Percentiles rank a stretch among this genome's conserved stretches.
Conservation (phyloP, 345 rosid genomes). For the Ceriops decandra region DNA sequence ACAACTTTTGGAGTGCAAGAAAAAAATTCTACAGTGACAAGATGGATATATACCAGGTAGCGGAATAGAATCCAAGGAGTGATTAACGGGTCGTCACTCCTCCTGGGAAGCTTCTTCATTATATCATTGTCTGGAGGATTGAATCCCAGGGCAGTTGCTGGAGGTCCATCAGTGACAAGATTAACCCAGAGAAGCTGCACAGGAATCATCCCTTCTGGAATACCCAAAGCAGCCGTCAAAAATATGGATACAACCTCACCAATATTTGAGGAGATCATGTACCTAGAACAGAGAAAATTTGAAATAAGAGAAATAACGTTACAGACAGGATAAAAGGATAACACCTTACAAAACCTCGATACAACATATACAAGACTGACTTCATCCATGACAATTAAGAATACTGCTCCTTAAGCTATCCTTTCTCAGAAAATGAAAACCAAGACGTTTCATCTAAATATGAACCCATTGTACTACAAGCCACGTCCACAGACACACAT, state of each 20-base stretch:
- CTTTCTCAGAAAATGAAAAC: too few species aligned
- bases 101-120: conserved; percentile 91
- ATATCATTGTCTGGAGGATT: conserved; percentile 92
- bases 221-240: conserved; percentile 95
- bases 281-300: conserved; percentile 42
- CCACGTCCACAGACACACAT: neutral
- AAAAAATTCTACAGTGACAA: too few species aligned
- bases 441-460: too few species aligned
- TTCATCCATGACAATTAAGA: too few species aligned
- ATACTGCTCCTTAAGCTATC: too few species aligned
- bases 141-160: conserved; percentile 97
- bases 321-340: neutral
- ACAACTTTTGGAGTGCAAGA: too few species aligned
- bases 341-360: neutral
- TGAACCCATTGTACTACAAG: neutral
- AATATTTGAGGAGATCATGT: conserved; percentile 97
- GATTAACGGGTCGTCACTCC: conserved; percentile 88
- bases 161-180: conserved; percentile 98
- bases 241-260: conserved; percentile 98
- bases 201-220: conserved; percentile 98
- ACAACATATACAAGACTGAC: neutral
- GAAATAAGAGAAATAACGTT: neutral
- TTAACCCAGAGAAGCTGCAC: conserved; percentile 99
- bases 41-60: conserved; percentile 55
- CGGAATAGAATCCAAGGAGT: conserved; percentile 95